Conservation (phyloP, 2,329 filamentous ascomycete genomes). For the Domatiomyces globalis region DNA sequence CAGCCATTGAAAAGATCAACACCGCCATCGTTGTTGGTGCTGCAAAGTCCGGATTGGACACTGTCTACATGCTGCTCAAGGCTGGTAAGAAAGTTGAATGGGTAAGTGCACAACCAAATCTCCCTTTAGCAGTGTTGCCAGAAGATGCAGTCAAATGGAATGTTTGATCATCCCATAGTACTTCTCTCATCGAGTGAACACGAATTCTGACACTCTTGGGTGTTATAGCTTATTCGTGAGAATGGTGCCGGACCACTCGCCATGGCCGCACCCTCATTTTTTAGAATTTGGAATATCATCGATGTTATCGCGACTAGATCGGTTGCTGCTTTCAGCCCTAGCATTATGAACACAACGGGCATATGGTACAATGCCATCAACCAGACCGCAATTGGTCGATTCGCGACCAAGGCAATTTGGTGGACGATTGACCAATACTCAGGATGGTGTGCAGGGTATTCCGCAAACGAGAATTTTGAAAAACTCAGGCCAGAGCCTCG, state of each 20-base stretch:
- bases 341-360: slow-evolving; percentile 22
- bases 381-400: background rate
- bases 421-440: background rate
- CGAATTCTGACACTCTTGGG: too few relatives aligned
- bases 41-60: slow-evolving; percentile 25
- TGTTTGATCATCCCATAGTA: too few relatives aligned
- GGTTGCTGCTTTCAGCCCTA: slow-evolving; percentile 18
- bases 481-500: slow-evolving; percentile 1
- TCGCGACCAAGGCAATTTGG: background rate
- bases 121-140: too few relatives aligned
- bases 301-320: slow-evolving; percentile 20
- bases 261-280: slow-evolving; percentile 20
- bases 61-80: slow-evolving; percentile 22
- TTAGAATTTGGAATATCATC: slow-evolving; percentile 19
- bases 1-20: slow-evolving; percentile 2
- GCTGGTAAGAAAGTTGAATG: slow-evolving; percentile 22
- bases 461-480: slow-evolving; percentile 11
- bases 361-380: slow-evolving; percentile 20
- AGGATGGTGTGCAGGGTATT: slow-evolving; percentile 16
- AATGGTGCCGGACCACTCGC: slow-evolving; percentile 22
- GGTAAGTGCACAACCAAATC: slow-evolving; percentile 9
- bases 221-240: slow-evolving; percentile 17
- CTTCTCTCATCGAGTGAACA: too few relatives aligned
- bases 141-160: too few relatives aligned
- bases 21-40: slow-evolving; percentile 22